These are phyloP conservation scores for Penicillium taxi DNA, from an alignment of 495 filamentous ascomycete species.

Conservation along the genomic window DNA sequence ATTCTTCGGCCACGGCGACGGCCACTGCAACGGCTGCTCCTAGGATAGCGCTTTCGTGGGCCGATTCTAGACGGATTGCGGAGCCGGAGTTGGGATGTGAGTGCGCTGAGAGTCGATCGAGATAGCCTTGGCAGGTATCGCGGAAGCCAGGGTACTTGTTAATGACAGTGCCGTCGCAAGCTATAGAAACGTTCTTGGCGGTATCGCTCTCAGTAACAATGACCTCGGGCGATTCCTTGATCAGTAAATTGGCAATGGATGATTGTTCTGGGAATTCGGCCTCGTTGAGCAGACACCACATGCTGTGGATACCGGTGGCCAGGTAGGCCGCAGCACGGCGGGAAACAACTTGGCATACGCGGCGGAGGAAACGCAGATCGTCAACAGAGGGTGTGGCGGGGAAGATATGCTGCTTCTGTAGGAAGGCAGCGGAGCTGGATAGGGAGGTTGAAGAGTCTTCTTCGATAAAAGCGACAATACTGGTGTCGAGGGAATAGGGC, in stretches of 20 bases:
- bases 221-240: slow-evolving; percentile 32
- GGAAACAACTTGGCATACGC: slow-evolving; percentile 47
- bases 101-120: slow-evolving; percentile 38
- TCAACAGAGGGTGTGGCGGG: slow-evolving; percentile 32
- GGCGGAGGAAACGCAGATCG: slow-evolving; percentile 50
- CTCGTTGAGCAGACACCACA: slow-evolving; percentile 49
- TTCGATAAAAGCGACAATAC: slow-evolving; percentile 53
- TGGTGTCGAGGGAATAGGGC: slow-evolving; percentile 62
- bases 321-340: slow-evolving; percentile 54
- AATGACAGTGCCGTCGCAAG: slow-evolving; percentile 53
- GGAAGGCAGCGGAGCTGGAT: slow-evolving; percentile 35
- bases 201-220: slow-evolving; percentile 33
- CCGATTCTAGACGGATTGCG: slow-evolving; percentile 39
- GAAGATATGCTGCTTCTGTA: slow-evolving; percentile 47
- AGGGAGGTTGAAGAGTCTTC: slow-evolving; percentile 42
- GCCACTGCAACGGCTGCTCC: slow-evolving; percentile 52
- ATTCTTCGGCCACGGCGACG: slow-evolving; percentile 27
- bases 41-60: slow-evolving; percentile 46
- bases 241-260: slow-evolving; percentile 16
- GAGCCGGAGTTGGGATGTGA: slow-evolving; percentile 17
- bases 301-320: slow-evolving; percentile 57
- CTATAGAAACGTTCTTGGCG: slow-evolving; percentile 36
- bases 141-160: slow-evolving; percentile 53
- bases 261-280: slow-evolving; percentile 30
- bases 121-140: slow-evolving; percentile 41